Evolutionary conservation across 75 land plant genomes (phyloP).

Genomic region (Sequoia sempervirens): DNA sequence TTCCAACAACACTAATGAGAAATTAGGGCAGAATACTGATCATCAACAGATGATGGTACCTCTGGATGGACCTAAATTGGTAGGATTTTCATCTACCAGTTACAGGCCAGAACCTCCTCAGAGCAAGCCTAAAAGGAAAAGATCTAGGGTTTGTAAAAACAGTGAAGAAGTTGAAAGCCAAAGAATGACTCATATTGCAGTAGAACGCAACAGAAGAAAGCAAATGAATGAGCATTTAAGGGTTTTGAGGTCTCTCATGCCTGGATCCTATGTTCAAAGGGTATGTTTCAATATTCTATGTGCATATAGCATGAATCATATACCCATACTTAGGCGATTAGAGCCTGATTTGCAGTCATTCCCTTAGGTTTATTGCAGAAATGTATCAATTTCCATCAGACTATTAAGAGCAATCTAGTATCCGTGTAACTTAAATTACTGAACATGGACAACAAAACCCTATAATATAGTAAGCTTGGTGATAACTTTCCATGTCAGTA

Average conservation of each 20-base stretch:
- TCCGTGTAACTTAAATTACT: not conserved
- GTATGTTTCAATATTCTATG: conserved; percentile 30
- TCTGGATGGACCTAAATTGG: conserved; percentile 1
- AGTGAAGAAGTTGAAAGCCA: conserved; percentile 76
- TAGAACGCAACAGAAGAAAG: conserved; percentile 78
- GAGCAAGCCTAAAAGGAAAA: conserved; percentile 32
- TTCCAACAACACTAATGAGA: not conserved
- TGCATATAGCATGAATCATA: not conserved
- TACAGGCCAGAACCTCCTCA: not conserved
- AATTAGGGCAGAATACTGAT: not conserved
- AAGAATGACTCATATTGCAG: conserved; percentile 83
- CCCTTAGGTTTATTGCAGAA: not conserved
- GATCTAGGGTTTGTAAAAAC: conserved; percentile 46
- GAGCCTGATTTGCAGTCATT: not conserved
- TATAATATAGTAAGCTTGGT: not conserved
- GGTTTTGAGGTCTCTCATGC: conserved; percentile 87
- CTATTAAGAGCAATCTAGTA: not conserved
- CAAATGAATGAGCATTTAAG: conserved; percentile 93
- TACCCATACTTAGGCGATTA: not conserved
- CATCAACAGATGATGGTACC: not conserved
- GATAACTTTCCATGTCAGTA: not conserved
- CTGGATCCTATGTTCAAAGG: conserved; percentile 83
- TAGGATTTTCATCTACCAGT: not conserved
- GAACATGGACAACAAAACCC: no score
- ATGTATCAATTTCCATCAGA: not conserved